Evolutionary conservation across 2,329 filamentous ascomycete genomes (phyloP), one percentile per base, ranked within the genome.

Genomic region (Cephalotrichum gorgonifer): DNA sequence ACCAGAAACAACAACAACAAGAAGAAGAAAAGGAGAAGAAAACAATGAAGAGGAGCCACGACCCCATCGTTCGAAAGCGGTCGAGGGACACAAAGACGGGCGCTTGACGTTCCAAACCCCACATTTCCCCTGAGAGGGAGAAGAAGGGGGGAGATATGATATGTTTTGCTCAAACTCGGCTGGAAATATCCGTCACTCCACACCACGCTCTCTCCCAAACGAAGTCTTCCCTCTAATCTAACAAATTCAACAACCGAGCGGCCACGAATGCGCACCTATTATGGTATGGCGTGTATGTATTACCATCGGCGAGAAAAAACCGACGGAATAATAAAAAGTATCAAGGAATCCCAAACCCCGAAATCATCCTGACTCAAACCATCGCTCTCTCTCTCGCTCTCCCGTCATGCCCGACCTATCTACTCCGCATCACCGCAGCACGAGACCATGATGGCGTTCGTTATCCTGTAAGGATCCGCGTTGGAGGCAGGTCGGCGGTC

Each of bases 401-500:
- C 14, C 22, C 8, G 12, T 17, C 23, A n/a, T 12, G 7, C 35
- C 17, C 33, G n/a, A n/a, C n/a, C 25, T 15, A 23, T 31, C 39
- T 49, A 49, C 47, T 43, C 39, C 14, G 41, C 47, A 44, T 49
- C 47, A 43, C 47, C 47, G 47, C 26, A 49, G 39, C 47, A 49
- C 15, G 47, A 44, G 25, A 44, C 35, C 65, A 87, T 85, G 54
- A 90, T 82, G 62, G 88, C 86, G 68, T 83, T 85, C 54, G 86
- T 87, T 51, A 80, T 73, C 70, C 88, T 86, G 72, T 94, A 93
- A 53, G 87, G 87, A 68, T 90, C 86, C 55, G 82, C 88, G 68
- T 93, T 94, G 63, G 86, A 91, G 50, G 89, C 89, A 51, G 85
- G 84, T 55, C 85, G 79, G 64, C 85, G 79, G 56, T 89, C 85